Conservation (phyloP, 2,329 filamentous ascomycete species). For the Pseudocercospora crystallina region DNA sequence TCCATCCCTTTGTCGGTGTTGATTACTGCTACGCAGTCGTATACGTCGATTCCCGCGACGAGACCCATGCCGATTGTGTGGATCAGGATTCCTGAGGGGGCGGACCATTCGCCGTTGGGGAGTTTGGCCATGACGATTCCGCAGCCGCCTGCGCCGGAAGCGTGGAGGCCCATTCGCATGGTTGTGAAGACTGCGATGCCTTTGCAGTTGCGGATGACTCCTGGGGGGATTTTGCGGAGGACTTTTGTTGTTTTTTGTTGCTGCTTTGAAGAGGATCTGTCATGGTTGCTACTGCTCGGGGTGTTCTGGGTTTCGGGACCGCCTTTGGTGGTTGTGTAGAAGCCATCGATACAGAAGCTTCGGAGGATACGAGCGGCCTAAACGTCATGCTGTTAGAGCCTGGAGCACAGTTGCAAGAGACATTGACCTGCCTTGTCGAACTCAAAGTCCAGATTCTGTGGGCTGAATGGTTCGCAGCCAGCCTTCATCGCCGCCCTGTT, state of each 20-base stretch:
- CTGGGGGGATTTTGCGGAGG: constrained; percentile 67
- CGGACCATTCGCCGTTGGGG: constrained; percentile 83
- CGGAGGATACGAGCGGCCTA: constrained; percentile 80
- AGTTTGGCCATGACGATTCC: constrained; percentile 80
- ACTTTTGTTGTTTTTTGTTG: constrained; percentile 54
- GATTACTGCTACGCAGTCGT: constrained; percentile 90
- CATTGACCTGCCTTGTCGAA: constrained; percentile 1
- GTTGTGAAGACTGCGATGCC: constrained; percentile 91
- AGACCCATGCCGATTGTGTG: constrained; percentile 87
- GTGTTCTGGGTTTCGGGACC: constrained; percentile 38
- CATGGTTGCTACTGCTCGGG: constrained; percentile 38
- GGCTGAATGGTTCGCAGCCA: constrained; percentile 57
- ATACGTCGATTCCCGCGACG: constrained; percentile 84
- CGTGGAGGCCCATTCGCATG: constrained; percentile 87
- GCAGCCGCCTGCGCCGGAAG: constrained; percentile 84
- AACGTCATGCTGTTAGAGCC: neutral
- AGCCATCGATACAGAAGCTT: constrained; percentile 75
- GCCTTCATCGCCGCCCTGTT: constrained; percentile 78
- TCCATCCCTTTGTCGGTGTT: constrained; percentile 82
- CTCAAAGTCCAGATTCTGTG: constrained; percentile 9
- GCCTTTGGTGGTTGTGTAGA: constrained; percentile 58
- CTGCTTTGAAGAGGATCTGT: constrained; percentile 36
- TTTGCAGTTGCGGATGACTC: constrained; percentile 72
- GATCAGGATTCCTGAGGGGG: constrained; percentile 82
- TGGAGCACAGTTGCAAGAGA: neutral